Evolutionary conservation across 2,329 filamentous ascomycete species (phyloP), one percentile per base, ranked within the genome.

Genomic region (Podosphaera aphanis): DNA sequence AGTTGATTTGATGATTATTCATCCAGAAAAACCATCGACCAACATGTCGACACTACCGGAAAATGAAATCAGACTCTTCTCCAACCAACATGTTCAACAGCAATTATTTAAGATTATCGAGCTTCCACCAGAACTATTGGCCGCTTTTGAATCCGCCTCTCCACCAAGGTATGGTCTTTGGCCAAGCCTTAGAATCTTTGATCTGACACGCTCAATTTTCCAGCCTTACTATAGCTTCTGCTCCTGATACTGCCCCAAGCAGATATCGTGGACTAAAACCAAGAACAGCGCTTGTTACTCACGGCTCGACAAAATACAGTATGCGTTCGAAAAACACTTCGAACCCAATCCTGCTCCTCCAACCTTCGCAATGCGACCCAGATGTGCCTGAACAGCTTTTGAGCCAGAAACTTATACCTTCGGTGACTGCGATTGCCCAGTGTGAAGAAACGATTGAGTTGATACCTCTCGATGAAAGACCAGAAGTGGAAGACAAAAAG

Each of bases 251-350:
- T 5, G 18, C 35, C n/a, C 16, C 35, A 16, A 6, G 2, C 16
- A n/a, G 11, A n/a, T 16, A 11, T 38, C 8, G 18, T 13, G 45
- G 45, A 7, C 50, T 52, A 5, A 49, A 48, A 18, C 62, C 67
- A 19, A 60, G 64, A n/a, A 63, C 64, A 11, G 72, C 73, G 21
- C 56, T 75, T 37, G 65, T 78, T 46, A 67, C 62, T 52, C 66
- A 67, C 1, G 66, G 65, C 2, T 59, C 62, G 45, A 68, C 66
- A 52, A 69, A 66, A 15, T 79, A 75, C 60, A 65, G 66, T 5
- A 64, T 79, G 41, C 71, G 70, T 25, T 74, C 78, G 55, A 78
- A 78, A 57, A 78, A 77, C 57, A 77, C 74, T 0, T 79, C 74
- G 40, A 79, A 79, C 55, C 69, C 70, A n/a, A 64, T 79, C 41